Evolutionary conservation across 768 basidiomycete genomes (phyloP).

Genomic region (Suillus occidentalis): DNA sequence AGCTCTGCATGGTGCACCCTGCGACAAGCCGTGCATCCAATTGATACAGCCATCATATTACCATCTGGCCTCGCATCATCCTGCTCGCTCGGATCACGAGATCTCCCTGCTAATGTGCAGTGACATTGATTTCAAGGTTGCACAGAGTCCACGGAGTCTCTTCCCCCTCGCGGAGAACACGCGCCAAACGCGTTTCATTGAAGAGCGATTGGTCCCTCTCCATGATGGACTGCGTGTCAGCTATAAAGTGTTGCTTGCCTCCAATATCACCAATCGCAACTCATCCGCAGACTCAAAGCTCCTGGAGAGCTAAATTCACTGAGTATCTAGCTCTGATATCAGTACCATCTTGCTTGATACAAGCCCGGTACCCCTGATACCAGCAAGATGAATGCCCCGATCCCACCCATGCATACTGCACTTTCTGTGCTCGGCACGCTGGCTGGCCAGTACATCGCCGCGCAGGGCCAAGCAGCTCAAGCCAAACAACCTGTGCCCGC

Average conservation of each 20-base stretch:
- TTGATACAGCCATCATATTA: not conserved
- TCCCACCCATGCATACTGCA: slow-evolving; percentile 37
- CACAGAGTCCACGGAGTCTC: slow-evolving; percentile 15
- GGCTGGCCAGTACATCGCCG: slow-evolving; percentile 36
- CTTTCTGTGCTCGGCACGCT: slow-evolving; percentile 37
- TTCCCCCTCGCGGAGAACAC: slow-evolving; percentile 31
- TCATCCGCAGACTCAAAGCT: slow-evolving; percentile 35
- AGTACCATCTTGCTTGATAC: slow-evolving; percentile 12
- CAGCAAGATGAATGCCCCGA: slow-evolving; percentile 25
- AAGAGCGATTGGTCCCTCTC: slow-evolving; percentile 12
- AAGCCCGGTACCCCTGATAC: slow-evolving; percentile 14
- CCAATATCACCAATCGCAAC: slow-evolving; percentile 32
- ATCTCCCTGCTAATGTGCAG: not conserved
- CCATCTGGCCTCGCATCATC: not conserved
- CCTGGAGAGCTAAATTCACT: slow-evolving; percentile 29
- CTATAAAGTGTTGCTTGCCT: slow-evolving; percentile 26
- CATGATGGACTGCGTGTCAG: slow-evolving; percentile 12
- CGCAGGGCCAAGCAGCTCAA: slow-evolving; percentile 26
- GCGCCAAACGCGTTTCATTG: slow-evolving; percentile 28
- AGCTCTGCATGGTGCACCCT: not conserved
- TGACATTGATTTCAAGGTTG: not conserved
- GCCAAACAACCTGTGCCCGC: slow-evolving; percentile 21
- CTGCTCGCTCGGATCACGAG: slow-evolving; percentile 3
- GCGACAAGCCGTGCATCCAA: not conserved
- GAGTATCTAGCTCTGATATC: slow-evolving; percentile 9